Evolutionary conservation across 768 basidiomycete genomes (phyloP), one percentile per base, ranked within the genome.

Genomic region (Daedaleopsis nitida): DNA sequence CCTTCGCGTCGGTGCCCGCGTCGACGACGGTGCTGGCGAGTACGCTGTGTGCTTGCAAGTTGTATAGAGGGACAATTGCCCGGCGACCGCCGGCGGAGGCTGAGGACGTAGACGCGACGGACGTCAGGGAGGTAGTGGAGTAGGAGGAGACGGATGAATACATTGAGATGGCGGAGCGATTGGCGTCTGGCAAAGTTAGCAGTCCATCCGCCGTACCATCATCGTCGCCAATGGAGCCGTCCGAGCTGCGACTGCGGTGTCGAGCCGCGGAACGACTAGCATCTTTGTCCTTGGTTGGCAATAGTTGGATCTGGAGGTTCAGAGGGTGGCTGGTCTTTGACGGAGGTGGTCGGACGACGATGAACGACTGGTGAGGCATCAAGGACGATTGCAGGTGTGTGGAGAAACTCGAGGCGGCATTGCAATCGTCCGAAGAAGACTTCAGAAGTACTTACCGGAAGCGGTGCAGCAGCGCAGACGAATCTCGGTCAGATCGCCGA

Each of bases 221-320:
- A 52, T 64, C 67, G 54, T 66, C 59, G 14, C 76, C 72, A n/a
- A 72, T 59, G 0, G 77, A 70, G 7, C 27, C 27, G 27, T 32
- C 27, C 39, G 71, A 64, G 62, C 86, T 83, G 49, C 80, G 69
- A 24, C 83, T 80, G 57, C 81, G 78, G 48, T 72, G 76, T 9
- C 74, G 71, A 4, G 27, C 27, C 3, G 74, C 67, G 24, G 72
- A 71, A 11, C 69, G 60, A 27, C 63, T 63, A 17, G 74, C 75
- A 17, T 78, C 76, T 62, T 77, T 84, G 55, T 76, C 75, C 64
- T 75, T 81, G 44, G 87, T 88, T 8, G 92, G 91, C 1, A 96
- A 88, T 44, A 97, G 87, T 73, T 97, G 95, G 12, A 97, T 87
- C 68, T 97, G 95, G 0, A 96, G 80, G 71, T 96, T 95, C 45